Percentiles rank a stretch among this genome's conserved stretches.
These are phyloP conservation scores for Termitomyces sp. DNA, from an alignment of 768 basidiomycete species.

Conservation along the genomic window DNA sequence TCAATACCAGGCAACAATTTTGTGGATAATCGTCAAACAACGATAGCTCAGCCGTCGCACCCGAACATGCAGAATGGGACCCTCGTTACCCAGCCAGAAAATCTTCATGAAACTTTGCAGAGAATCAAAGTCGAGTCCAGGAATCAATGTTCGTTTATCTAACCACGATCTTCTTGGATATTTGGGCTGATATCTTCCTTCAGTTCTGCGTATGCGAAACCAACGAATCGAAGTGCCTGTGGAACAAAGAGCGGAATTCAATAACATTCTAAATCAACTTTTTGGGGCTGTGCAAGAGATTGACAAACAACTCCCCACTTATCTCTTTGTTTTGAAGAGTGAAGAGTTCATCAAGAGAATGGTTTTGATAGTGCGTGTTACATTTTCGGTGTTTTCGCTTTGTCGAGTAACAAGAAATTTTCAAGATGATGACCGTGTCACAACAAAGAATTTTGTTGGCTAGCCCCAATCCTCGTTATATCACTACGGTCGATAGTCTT, in stretches of 20 bases:
- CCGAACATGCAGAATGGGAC: conserved; percentile 7
- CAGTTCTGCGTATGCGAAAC: conserved; percentile 26
- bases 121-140: conserved; percentile 7
- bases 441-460: conserved; percentile 39
- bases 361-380: conserved; percentile 47
- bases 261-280: conserved; percentile 43
- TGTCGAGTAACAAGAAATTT: conserved; percentile 6
- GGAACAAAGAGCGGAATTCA: conserved; percentile 52
- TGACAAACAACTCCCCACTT: conserved; percentile 45
- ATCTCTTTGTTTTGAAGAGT: conserved; percentile 38
- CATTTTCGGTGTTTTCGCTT: neutral
- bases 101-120: conserved; percentile 1
- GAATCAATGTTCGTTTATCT: conserved; percentile 7
- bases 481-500: conserved; percentile 33
- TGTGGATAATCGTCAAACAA: conserved; percentile 16
- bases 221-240: conserved; percentile 40
- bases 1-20: conserved; percentile 13
- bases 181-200: neutral
- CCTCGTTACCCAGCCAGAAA: neutral
- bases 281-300: conserved; percentile 40
- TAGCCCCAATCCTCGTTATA: conserved; percentile 34
- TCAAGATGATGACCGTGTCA: conserved; percentile 38
- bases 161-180: neutral
- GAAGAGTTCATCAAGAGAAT: conserved; percentile 45
- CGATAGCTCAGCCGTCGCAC: conserved; percentile 17